Conservation (phyloP, 2,329 filamentous ascomycete species). For the Pseudocercospora crystallina region DNA sequence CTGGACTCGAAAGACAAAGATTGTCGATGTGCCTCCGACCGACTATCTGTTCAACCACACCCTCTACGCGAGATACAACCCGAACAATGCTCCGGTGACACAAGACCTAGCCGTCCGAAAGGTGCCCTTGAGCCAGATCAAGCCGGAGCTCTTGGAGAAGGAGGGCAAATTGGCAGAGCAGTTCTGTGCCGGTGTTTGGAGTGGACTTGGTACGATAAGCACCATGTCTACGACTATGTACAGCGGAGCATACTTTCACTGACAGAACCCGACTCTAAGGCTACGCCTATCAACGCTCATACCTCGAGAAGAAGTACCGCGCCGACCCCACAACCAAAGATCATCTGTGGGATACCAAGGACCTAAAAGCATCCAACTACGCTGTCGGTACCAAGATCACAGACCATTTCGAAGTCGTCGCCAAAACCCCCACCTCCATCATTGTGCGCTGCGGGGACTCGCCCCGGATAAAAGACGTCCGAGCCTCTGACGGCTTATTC, state of each 20-base stretch:
- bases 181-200: slow-evolving; percentile 68
- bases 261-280: slow-evolving; percentile 39
- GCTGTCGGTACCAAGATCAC: slow-evolving; percentile 64
- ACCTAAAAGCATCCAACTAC: slow-evolving; percentile 59
- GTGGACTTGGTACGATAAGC: slow-evolving; percentile 57
- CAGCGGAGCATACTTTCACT: background rate
- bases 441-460: slow-evolving; percentile 66
- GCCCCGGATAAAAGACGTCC: slow-evolving; percentile 57
- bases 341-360: slow-evolving; percentile 61
- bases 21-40: slow-evolving; percentile 59
- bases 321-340: slow-evolving; percentile 51
- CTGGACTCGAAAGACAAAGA: slow-evolving; percentile 55
- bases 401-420: slow-evolving; percentile 71
- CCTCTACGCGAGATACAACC: slow-evolving; percentile 61
- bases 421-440: slow-evolving; percentile 61
- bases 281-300: slow-evolving; percentile 59
- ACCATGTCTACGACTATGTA: background rate
- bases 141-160: slow-evolving; percentile 63
- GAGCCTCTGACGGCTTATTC: slow-evolving; percentile 65
- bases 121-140: slow-evolving; percentile 63
- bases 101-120: slow-evolving; percentile 65
- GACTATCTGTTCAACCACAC: slow-evolving; percentile 63
- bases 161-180: slow-evolving; percentile 61
- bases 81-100: slow-evolving; percentile 60
- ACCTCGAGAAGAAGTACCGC: slow-evolving; percentile 60